phyloP scores from a whole-genome alignment of 306 rosid genomes.

The Cajanus cajan region DNA sequence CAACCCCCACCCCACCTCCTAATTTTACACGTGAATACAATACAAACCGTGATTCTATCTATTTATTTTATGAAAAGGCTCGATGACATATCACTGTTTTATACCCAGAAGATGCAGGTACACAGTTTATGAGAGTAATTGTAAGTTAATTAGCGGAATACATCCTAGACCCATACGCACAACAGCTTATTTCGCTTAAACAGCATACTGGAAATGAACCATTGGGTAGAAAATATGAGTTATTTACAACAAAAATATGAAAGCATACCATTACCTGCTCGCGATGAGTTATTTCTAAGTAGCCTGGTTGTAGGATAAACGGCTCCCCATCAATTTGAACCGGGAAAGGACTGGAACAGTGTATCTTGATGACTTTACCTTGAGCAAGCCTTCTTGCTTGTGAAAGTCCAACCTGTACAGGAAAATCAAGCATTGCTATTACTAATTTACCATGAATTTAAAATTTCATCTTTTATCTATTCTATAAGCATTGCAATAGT shows the following conservation, averaged over 20 bases:
- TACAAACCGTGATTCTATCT: not conserved
- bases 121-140: not conserved
- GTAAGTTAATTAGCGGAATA: not conserved
- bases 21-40: not conserved
- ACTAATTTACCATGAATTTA: constrained; percentile 13
- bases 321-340: constrained; percentile 89
- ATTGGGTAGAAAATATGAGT: not conserved
- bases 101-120: not conserved
- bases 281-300: constrained; percentile 63
- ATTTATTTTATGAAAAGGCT: not conserved
- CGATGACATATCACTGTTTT: not conserved
- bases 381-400: constrained; percentile 85
- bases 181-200: not conserved
- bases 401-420: constrained; percentile 70
- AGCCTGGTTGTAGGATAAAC: constrained; percentile 56
- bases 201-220: not conserved
- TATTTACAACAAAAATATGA: constrained; percentile 11
- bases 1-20: not conserved
- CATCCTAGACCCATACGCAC: not conserved
- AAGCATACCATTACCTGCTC: constrained; percentile 44
- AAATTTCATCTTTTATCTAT: constrained; percentile 1
- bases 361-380: constrained; percentile 64
- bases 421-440: constrained; percentile 23
- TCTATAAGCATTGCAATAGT: not conserved
- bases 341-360: constrained; percentile 72